Evolutionary conservation across 768 basidiomycete genomes (phyloP).

Genomic region (Russula griseocarnosa): DNA sequence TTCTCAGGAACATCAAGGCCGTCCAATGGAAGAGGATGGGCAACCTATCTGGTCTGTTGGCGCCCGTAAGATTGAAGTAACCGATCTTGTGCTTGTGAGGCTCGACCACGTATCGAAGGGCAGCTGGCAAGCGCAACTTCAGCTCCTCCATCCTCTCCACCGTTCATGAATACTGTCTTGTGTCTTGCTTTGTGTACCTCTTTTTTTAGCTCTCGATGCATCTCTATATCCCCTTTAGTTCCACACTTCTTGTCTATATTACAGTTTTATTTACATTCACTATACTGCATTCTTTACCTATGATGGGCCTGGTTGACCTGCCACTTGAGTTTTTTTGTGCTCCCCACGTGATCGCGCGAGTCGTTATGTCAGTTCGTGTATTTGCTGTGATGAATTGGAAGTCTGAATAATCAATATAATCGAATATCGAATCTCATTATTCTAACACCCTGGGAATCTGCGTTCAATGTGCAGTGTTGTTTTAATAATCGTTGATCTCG

Average conservation of each 20-base stretch:
- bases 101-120: constrained; percentile 82
- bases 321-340: constrained; percentile 6
- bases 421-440: not conserved
- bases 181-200: not conserved
- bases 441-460: not conserved
- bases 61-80: constrained; percentile 49
- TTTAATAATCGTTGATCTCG: not conserved
- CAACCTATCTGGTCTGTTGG: constrained; percentile 65
- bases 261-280: not conserved
- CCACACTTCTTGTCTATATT: not conserved
- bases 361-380: constrained; percentile 4
- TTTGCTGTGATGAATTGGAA: not conserved
- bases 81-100: constrained; percentile 69
- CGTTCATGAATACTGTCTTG: constrained; percentile 3
- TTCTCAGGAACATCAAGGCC: constrained; percentile 46
- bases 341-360: not conserved
- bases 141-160: constrained; percentile 37
- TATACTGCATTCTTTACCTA: not conserved
- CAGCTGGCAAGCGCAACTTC: constrained; percentile 76
- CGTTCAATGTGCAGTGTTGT: not conserved
- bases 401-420: not conserved
- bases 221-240: not conserved
- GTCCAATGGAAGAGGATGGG: constrained; percentile 59
- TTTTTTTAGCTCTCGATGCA: not conserved
- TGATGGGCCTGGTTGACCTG: constrained; percentile 1